Conservation (phyloP, 2,329 filamentous ascomycete species). For the Talaromyces islandicus region DNA sequence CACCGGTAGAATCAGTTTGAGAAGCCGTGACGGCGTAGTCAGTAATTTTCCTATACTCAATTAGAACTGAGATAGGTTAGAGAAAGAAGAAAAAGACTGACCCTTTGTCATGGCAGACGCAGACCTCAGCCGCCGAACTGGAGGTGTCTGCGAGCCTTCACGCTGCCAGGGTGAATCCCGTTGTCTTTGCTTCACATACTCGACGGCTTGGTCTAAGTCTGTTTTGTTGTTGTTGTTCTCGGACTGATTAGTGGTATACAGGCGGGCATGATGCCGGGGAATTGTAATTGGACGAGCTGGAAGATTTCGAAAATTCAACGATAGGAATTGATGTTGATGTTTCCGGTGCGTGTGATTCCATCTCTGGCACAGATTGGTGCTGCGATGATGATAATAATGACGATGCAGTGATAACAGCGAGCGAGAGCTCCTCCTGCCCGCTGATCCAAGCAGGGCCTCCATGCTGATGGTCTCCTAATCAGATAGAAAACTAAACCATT, state of each 20-base stretch:
- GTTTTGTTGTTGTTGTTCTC: neutral
- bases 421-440: neutral
- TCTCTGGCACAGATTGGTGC: neutral
- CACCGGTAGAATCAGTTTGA: conserved; percentile 75
- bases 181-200: conserved; percentile 33
- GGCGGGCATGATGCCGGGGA: neutral
- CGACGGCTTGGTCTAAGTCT: neutral
- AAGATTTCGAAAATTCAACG: neutral
- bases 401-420: neutral
- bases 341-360: neutral
- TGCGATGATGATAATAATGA: neutral
- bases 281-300: neutral
- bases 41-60: conserved; percentile 60
- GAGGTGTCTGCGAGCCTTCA: conserved; percentile 54
- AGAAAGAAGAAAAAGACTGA: conserved; percentile 20
- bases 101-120: conserved; percentile 61
- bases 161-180: conserved; percentile 61
- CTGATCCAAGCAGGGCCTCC: neutral
- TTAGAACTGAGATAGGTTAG: neutral
- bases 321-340: neutral
- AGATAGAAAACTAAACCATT: neutral
- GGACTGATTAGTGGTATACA: neutral
- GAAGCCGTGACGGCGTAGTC: conserved; percentile 71
- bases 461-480: neutral
- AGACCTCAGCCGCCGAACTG: conserved; percentile 44